Evolutionary conservation across 768 basidiomycete genomes (phyloP).

Genomic region (Rhizopogon rudus): DNA sequence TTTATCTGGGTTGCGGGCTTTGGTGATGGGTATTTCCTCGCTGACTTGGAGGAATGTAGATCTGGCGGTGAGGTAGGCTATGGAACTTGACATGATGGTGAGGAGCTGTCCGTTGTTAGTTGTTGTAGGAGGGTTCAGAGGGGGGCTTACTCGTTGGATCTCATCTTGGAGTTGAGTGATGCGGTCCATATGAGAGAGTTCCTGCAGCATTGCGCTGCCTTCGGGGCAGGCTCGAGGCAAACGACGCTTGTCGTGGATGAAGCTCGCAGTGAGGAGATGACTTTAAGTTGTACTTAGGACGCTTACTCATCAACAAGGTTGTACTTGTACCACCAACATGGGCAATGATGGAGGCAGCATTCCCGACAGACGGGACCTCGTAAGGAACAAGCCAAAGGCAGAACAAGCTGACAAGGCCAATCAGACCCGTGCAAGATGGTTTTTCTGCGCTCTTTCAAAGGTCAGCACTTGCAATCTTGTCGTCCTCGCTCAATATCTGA

Average conservation of each 20-base stretch:
- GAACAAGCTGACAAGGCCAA: conserved; percentile 91
- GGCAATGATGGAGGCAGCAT: conserved; percentile 90
- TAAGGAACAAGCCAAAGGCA: conserved; percentile 69
- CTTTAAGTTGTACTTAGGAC: too few species aligned
- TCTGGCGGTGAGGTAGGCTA: conserved; percentile 74
- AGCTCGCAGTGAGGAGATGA: too few species aligned
- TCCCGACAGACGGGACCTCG: conserved; percentile 77
- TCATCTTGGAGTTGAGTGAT: conserved; percentile 95
- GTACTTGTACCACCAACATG: conserved; percentile 37
- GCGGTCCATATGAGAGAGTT: conserved; percentile 92
- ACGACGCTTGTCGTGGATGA: too few species aligned
- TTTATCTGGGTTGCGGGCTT: conserved; percentile 67
- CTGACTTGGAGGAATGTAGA: conserved; percentile 77
- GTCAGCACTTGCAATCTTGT: conserved; percentile 35
- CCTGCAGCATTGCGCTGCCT: conserved; percentile 83
- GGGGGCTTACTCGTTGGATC: conserved; percentile 67
- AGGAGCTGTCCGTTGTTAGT: conserved; percentile 52
- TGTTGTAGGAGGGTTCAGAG: background rate
- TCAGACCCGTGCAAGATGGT: conserved; percentile 83
- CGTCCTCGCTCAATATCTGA: background rate
- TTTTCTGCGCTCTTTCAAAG: conserved; percentile 94
- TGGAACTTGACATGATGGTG: conserved; percentile 80
- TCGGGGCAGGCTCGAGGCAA: conserved; percentile 1
- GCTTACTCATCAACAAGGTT: conserved; percentile 1
- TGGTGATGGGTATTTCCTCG: conserved; percentile 78